phyloP scores from a whole-genome alignment of 257 asterid species.

The Solanum raphanifolium region DNA sequence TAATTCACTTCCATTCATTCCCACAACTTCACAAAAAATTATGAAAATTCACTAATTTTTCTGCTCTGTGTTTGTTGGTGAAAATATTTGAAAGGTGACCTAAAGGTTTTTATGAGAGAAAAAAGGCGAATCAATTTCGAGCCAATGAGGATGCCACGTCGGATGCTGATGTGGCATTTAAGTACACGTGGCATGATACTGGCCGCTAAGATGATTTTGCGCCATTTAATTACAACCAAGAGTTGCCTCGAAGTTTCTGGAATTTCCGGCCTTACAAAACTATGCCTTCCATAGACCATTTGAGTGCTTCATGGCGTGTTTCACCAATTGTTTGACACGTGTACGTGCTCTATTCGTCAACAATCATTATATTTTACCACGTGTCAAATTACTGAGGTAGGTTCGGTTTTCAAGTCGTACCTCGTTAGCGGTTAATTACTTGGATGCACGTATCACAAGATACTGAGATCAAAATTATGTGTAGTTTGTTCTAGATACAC shows the following conservation, averaged over 20 bases:
- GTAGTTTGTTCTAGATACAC: too few species aligned
- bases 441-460: neutral
- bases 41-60: neutral
- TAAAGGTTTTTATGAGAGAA: conserved; percentile 6
- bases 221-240: conserved; percentile 26
- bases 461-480: neutral
- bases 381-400: neutral
- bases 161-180: conserved; percentile 25
- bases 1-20: conserved; percentile 49
- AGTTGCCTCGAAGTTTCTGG: conserved; percentile 43
- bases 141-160: conserved; percentile 27
- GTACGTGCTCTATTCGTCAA: neutral
- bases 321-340: neutral
- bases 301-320: neutral
- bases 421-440: neutral
- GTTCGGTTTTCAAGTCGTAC: too few species aligned
- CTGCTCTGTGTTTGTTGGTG: neutral
- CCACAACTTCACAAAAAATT: neutral
- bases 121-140: conserved; percentile 26
- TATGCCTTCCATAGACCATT: neutral
- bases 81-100: conserved; percentile 18
- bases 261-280: conserved; percentile 17
- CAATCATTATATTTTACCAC: neutral
- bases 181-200: conserved; percentile 22
- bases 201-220: conserved; percentile 18